A percentile compares a stretch with the other conserved stretches of the same genome.
Conservation (phyloP, 2,329 filamentous ascomycete species). For the Seiridium cupressi region DNA sequence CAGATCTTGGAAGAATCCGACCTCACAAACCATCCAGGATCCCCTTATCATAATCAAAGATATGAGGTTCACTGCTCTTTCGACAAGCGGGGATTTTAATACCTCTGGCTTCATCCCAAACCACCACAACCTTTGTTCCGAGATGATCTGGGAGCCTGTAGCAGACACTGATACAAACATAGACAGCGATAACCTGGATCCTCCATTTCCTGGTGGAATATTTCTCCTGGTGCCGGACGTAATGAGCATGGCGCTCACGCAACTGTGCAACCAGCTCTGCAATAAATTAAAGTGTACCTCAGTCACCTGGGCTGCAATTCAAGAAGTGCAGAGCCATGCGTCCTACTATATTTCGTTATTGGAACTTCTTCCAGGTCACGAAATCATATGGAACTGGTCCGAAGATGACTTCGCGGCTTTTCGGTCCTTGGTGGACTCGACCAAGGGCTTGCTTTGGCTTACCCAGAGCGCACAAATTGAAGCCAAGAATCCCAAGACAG, state of each 20-base stretch:
- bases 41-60: conserved; percentile 43
- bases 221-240: conserved; percentile 15
- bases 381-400: conserved; percentile 37
- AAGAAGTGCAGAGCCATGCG: conserved; percentile 15
- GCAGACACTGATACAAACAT: background rate
- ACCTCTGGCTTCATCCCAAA: conserved; percentile 42
- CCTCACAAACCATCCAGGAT: conserved; percentile 2
- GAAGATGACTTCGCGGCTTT: conserved; percentile 38
- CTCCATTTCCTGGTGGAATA: background rate
- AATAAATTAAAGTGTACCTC: conserved; percentile 12
- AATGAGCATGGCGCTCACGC: background rate
- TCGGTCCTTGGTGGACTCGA: conserved; percentile 31
- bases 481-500: conserved; percentile 29
- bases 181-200: background rate
- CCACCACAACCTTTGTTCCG: conserved; percentile 46
- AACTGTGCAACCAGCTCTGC: conserved; percentile 10
- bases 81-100: conserved; percentile 17
- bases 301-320: conserved; percentile 10
- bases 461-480: conserved; percentile 18
- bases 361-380: conserved; percentile 32
- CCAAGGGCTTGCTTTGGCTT: conserved; percentile 18
- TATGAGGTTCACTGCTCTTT: conserved; percentile 40
- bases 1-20: conserved; percentile 17
- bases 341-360: conserved; percentile 43
- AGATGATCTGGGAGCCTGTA: conserved; percentile 43